Base-by-base conservation (phyloP, 129 eudicot genomes). In the Rutidosis leptorrhynchoides region DNA sequence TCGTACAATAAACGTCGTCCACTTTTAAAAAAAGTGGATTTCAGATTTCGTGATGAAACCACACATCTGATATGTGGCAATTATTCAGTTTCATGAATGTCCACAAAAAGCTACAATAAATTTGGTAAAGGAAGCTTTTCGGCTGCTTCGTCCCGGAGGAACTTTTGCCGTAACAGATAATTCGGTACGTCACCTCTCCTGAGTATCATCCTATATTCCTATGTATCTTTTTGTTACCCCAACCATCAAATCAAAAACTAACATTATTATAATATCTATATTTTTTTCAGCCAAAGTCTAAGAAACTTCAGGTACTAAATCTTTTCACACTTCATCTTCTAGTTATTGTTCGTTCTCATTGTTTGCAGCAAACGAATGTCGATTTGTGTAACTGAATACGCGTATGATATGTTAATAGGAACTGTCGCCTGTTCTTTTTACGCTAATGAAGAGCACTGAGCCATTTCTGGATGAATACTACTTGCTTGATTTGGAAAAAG, bases 81-180 rank as follows among this genome's bases (percentile, higher is more conserved):
- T 23, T 22, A 25, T 65, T 70, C 92, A 89, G 99, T 74, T 89
- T 75, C 99, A 94, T 71, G 99, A 94, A 65, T 94, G 99, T 72
- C 99, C 99, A 26, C 78, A 81, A 68, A 82, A 76, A 61, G 99
- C 95, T 60, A 89, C 84, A 26, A 66, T 67, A 61, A 89, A 94
- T 75, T 72, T 94, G 72, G 88, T 79, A 55, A 86, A 79, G 77
- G 99, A 94, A 81, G 86, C 95, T 28, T 89, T 86, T 72, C 80
- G 97, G 74, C 83, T 94, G 77, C 97, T 94, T 53, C 85, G 95
- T 35, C 96, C 99, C 35, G 99, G 99, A 67, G 99, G 99, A 68
- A 94, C 99, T 30, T 53, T 94, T 74, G 99, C 84, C 32, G 49
- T 84, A 40, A 94, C 95, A 8, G 99, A 94, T 79, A 94, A 84